phyloP scores from a whole-genome alignment of 2,329 filamentous ascomycete species.

The Sarocladium kiliense region DNA sequence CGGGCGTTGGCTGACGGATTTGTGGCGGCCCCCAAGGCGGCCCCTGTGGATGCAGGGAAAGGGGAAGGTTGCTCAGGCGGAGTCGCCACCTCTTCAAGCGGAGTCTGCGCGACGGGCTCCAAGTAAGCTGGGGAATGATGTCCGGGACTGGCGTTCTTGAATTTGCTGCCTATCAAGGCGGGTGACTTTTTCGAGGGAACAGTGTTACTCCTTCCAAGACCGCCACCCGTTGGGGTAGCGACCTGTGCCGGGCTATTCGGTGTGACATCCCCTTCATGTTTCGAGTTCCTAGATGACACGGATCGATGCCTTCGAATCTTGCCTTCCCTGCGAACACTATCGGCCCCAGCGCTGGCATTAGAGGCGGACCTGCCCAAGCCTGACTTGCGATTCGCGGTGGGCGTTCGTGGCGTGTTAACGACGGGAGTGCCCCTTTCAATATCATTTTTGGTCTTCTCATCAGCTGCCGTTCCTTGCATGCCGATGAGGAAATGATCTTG shows the following conservation, averaged over 20 bases:
- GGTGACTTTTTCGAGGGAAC: slow-evolving; percentile 87
- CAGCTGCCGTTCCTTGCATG: slow-evolving; percentile 98
- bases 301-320: slow-evolving; percentile 83
- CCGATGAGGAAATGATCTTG: slow-evolving; percentile 98
- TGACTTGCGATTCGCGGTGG: slow-evolving; percentile 48
- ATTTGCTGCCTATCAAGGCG: slow-evolving; percentile 61
- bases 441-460: slow-evolving; percentile 65
- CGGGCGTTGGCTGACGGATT: slow-evolving; percentile 28
- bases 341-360: slow-evolving; percentile 81
- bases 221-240: slow-evolving; percentile 50
- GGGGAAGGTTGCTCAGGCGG: not conserved
- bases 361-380: slow-evolving; percentile 66
- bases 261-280: slow-evolving; percentile 65
- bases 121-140: slow-evolving; percentile 27
- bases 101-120: slow-evolving; percentile 32
- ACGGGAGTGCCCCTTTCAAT: slow-evolving; percentile 64
- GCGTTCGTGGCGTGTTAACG: slow-evolving; percentile 21
- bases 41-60: not conserved
- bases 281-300: slow-evolving; percentile 82
- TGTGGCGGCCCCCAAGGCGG: slow-evolving; percentile 19
- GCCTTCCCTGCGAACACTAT: slow-evolving; percentile 77
- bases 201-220: slow-evolving; percentile 72
- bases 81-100: slow-evolving; percentile 14
- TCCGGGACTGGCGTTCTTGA: slow-evolving; percentile 39
- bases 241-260: slow-evolving; percentile 58